phyloP scores from a whole-genome alignment of 208 protist genomes.

The Leishmania guyanensis region DNA sequence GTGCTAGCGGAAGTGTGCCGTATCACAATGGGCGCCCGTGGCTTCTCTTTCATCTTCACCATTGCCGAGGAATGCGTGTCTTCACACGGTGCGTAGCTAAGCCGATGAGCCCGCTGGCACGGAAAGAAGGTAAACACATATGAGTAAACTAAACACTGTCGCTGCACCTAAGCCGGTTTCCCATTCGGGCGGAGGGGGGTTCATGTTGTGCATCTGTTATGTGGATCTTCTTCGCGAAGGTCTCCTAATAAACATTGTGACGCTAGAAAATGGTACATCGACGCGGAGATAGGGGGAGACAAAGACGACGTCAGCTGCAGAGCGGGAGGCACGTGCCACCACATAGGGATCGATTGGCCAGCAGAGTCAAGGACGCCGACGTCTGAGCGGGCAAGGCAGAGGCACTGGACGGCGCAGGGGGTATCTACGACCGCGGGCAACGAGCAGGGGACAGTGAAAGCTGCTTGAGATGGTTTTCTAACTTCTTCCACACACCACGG shows the following conservation, averaged over 20 bases:
- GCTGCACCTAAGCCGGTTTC: neutral
- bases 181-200: neutral
- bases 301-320: neutral
- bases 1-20: no score
- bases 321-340: neutral
- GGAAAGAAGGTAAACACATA: neutral
- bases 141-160: neutral
- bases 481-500: constrained; percentile 15
- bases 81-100: no score
- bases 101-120: neutral
- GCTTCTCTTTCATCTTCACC: neutral
- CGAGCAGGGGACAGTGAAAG: constrained; percentile 3
- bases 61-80: neutral
- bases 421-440: neutral
- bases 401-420: neutral
- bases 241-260: neutral
- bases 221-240: neutral
- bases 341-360: neutral
- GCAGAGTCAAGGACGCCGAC: neutral
- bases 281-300: neutral
- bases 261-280: neutral
- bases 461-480: neutral
- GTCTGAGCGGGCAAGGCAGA: no score
- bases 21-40: neutral
- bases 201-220: neutral